phyloP scores from a whole-genome alignment of 129 eudicot species.

The Arctium minus region DNA sequence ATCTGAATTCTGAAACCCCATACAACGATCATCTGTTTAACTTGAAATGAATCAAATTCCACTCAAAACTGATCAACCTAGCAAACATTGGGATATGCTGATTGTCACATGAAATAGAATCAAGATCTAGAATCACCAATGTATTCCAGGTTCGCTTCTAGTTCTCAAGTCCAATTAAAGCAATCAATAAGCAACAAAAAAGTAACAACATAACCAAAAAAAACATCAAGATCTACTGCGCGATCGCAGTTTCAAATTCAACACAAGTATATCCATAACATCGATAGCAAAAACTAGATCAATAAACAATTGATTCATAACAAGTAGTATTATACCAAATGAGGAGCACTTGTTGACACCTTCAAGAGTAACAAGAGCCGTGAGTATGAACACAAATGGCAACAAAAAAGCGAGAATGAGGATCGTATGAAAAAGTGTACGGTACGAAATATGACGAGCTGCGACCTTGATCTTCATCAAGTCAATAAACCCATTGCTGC shows the following conservation, averaged over 20 bases:
- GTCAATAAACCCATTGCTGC: slow-evolving; percentile 65
- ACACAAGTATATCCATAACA: slow-evolving; percentile 12
- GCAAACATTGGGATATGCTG: not conserved
- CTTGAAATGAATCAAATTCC: not conserved
- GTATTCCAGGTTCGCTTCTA: not conserved
- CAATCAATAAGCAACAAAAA: not conserved
- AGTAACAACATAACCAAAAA: not conserved
- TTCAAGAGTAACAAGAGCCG: slow-evolving; percentile 96
- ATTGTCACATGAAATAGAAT: not conserved
- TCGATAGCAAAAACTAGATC: slow-evolving; percentile 1
- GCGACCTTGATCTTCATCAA: slow-evolving; percentile 98
- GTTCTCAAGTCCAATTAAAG: not conserved
- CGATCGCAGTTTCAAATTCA: not conserved
- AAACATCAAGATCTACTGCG: slow-evolving; percentile 12
- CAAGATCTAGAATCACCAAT: slow-evolving; percentile 13
- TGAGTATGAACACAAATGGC: slow-evolving; percentile 90
- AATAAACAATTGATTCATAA: not conserved
- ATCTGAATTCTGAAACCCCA: slow-evolving; percentile 9
- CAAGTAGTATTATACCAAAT: slow-evolving; percentile 43
- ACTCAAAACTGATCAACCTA: slow-evolving; percentile 1
- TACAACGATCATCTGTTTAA: not conserved
- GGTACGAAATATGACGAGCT: slow-evolving; percentile 87
- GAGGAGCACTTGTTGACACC: slow-evolving; percentile 99
- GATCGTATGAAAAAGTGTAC: slow-evolving; percentile 86
- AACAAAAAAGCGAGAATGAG: slow-evolving; percentile 75